Base-by-base conservation (phyloP, 345 rosid species). In the Eucalyptus marginata region DNA sequence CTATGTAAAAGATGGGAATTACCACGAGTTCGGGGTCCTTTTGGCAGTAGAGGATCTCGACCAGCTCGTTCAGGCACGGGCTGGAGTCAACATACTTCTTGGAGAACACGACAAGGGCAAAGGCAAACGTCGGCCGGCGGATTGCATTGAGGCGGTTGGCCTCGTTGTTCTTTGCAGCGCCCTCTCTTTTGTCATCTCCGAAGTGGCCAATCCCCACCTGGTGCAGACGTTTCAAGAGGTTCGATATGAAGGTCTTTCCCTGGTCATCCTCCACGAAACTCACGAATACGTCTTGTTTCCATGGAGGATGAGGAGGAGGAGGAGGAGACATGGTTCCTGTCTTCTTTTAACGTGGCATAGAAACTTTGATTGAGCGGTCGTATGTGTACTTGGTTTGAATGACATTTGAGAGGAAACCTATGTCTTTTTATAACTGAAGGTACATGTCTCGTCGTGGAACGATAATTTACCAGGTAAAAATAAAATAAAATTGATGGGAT, bases 121-220 rank as follows among this genome's bases (percentile, higher is more conserved):
- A 0, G 56, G 56, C 24, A 1, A 18, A 3, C 2, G 22, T 52
- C 56, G 0, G 22, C 9, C 3, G 22, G 22, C 24, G 1, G 10
- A 52, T 52, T 0, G 22, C 22, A 7, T 1, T 0, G 22, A 18
- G 56, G 56, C 10, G 24, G 24, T 18, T 0, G 56, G 24, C 56
- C 56, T 52, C 2, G 36, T 36, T 36, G 56, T 51, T 16, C 54
- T 52, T 3, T 0, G 1, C 0, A 52, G 9, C 24, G 56, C 20
- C 9, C 56, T 52, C 8, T 17, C 56, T 17, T 0, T 52, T 7
- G 56, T 52, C 56, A 18, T 52, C 56, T 52, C 1, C 9, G 22
- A 52, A 52, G 56, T 52, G 2, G 56, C 22, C 22, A 52, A 52
- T 52, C 56, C 56, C 56, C 56, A 52, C 56, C 56, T 52, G 24